Conservation (phyloP, 1,139 yeast species). For the Petasospora rhodanensis region DNA sequence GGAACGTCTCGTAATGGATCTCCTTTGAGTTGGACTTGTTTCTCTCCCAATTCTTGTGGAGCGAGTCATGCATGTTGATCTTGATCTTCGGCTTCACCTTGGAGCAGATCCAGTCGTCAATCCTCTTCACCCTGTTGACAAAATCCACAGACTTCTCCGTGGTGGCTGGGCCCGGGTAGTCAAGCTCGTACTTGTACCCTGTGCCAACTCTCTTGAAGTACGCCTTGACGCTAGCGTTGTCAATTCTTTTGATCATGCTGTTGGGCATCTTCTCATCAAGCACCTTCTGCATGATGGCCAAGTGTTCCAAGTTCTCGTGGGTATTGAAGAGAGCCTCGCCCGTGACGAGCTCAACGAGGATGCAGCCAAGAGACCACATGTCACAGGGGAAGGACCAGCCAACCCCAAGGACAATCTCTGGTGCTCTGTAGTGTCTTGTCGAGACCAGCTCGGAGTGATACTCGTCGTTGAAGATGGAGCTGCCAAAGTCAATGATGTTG, state of each 20-base stretch:
- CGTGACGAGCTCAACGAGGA: slow-evolving; percentile 81
- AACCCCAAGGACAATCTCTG: slow-evolving; percentile 87
- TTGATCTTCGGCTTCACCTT: slow-evolving; percentile 30
- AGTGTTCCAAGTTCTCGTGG: slow-evolving; percentile 89
- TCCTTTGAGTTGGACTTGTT: slow-evolving; percentile 28
- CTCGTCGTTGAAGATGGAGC: slow-evolving; percentile 91
- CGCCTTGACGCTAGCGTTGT: slow-evolving; percentile 7
- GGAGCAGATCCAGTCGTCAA: slow-evolving; percentile 42
- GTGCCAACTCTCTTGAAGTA: slow-evolving; percentile 14
- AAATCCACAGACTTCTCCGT: slow-evolving; percentile 45
- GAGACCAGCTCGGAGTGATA: slow-evolving; percentile 90
- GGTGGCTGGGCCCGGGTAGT: slow-evolving; percentile 35
- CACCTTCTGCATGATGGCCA: slow-evolving; percentile 90
- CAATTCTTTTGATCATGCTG: slow-evolving; percentile 17
- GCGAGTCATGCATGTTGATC: slow-evolving; percentile 33
- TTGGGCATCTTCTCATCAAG: slow-evolving; percentile 35
- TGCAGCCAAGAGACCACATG: slow-evolving; percentile 95
- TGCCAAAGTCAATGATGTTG: slow-evolving; percentile 92
- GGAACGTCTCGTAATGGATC: slow-evolving; percentile 45
- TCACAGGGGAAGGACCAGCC: slow-evolving; percentile 96
- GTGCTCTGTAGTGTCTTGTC: slow-evolving; percentile 95
- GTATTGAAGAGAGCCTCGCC: slow-evolving; percentile 97
- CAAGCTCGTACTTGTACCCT: slow-evolving; percentile 17
- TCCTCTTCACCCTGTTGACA: slow-evolving; percentile 48
- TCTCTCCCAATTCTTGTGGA: slow-evolving; percentile 38